A percentile compares a stretch with the other conserved stretches of the same genome.
These are phyloP conservation scores for Didymella lethalis DNA, from an alignment of 2,329 filamentous ascomycete genomes.

Conservation along the genomic window DNA sequence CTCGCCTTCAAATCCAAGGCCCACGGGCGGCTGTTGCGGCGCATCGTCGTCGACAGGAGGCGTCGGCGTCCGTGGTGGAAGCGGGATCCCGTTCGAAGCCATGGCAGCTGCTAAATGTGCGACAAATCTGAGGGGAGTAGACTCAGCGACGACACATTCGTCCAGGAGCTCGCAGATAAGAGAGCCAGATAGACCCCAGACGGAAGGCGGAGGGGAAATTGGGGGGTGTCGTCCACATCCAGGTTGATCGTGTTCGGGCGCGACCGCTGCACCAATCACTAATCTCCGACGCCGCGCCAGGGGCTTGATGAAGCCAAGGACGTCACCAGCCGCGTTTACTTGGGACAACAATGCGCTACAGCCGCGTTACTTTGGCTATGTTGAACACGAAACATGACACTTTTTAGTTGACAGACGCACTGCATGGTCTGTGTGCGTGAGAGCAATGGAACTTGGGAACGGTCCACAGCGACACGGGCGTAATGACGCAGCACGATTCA, in stretches of 20 bases:
- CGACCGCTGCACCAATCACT: constrained; percentile 31
- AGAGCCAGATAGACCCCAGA: constrained; percentile 27
- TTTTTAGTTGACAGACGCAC: constrained; percentile 20
- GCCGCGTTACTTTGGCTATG: constrained; percentile 19
- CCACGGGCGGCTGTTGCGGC: constrained; percentile 32
- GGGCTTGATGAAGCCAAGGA: constrained; percentile 16
- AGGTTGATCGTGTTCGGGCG: constrained; percentile 26
- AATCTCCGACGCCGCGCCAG: constrained; percentile 27
- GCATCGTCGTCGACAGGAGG: constrained; percentile 65
- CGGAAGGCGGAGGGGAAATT: constrained; percentile 34
- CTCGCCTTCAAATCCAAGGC: constrained; percentile 46
- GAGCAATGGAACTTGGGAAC: constrained; percentile 38
- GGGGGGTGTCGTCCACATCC: constrained; percentile 33
- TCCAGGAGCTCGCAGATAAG: constrained; percentile 24
- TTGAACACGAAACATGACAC: constrained; percentile 30
- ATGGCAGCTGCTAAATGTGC: constrained; percentile 53
- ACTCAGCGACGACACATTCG: constrained; percentile 25
- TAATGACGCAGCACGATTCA: constrained; percentile 19
- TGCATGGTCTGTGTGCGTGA: constrained; percentile 26
- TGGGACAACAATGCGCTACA: constrained; percentile 18
- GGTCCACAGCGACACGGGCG: constrained; percentile 17
- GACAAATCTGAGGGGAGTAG: constrained; percentile 27
- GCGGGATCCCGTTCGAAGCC: constrained; percentile 66
- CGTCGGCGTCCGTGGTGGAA: constrained; percentile 70
- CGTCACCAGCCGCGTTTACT: constrained; percentile 21